Evolutionary conservation across 2,329 filamentous ascomycete species (phyloP), one percentile per base, ranked within the genome.

Genomic region (Claviceps spartinae): DNA sequence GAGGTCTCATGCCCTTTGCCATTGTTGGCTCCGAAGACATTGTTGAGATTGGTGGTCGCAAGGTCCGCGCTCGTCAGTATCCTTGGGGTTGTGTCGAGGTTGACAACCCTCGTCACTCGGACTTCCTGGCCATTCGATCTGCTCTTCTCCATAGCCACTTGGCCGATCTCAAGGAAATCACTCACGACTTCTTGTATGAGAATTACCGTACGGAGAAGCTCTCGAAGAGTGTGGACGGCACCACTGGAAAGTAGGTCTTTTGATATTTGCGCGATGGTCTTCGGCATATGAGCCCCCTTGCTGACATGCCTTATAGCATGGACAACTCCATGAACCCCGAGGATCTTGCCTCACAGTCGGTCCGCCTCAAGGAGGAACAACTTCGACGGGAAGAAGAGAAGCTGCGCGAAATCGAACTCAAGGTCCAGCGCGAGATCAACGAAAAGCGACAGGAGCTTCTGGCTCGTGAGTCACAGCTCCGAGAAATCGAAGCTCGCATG

Each of bases 181-280:
- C 93, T 50, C 93, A 98, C 72, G 93, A 98, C 72, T 98, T 98
- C 84, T 77, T 98, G 58, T 98, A 98, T 75, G 93, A 98, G 71
- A 98, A 98, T 76, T 98, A 98, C 81, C 89, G 93, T 88, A 98
- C 93, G 66, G 93, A 98, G 86, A 97, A 97, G 78, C 86, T 98
- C 63, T 95, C 88, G 77, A 98, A 97, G 88, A 96, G 89, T 69
- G 93, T 98, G 62, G 90, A 96, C 67, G 88, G 88, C 69, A 86
- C 87, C 72, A 79, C 82, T 72, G 81, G 82, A 80, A 82, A 82
- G 89, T 95, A 86, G 62, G 89, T 88, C 55, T 20, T 5, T n/a
- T 8, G 22, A 46, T 40, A 34, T 34, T 34, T 11, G 11, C 30
- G 30, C 30, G 30, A 34, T 40, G 49, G 13, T n/a, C 20, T 18